Conservation (phyloP, 805 yeast species). For the Lachancea dasiensis region DNA sequence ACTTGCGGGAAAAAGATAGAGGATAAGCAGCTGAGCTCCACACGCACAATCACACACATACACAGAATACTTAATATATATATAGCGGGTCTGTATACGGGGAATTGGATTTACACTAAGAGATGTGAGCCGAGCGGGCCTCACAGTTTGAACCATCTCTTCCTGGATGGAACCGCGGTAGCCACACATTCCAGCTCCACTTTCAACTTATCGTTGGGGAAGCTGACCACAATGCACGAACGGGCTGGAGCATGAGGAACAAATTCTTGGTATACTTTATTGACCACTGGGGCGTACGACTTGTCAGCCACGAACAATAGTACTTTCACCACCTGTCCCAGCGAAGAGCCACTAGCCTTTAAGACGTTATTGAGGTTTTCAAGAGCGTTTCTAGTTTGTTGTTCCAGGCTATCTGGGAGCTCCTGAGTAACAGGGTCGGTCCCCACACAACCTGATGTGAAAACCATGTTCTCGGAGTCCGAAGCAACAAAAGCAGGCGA, state of each 20-base stretch:
- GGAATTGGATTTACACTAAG: not conserved
- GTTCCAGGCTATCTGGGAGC: slow-evolving; percentile 38
- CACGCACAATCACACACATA: not conserved
- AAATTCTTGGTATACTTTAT: slow-evolving; percentile 41
- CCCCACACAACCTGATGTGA: slow-evolving; percentile 47
- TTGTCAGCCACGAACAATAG: slow-evolving; percentile 43
- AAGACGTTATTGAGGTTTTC: slow-evolving; percentile 39
- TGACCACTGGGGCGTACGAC: slow-evolving; percentile 38
- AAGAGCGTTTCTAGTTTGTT: slow-evolving; percentile 42
- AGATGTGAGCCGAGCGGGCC: not conserved
- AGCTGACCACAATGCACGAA: slow-evolving; percentile 43
- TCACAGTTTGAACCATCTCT: slow-evolving; percentile 14
- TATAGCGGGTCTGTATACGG: slow-evolving; percentile 9
- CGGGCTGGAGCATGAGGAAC: slow-evolving; percentile 49
- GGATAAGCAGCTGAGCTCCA: not conserved
- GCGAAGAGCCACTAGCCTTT: slow-evolving; percentile 40
- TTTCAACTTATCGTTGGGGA: slow-evolving; percentile 36
- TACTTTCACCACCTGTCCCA: slow-evolving; percentile 44
- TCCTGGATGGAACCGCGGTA: slow-evolving; percentile 7
- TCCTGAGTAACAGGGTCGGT: slow-evolving; percentile 36
- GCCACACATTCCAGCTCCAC: slow-evolving; percentile 51
- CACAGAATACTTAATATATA: slow-evolving; percentile 1
- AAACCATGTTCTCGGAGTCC: slow-evolving; percentile 38
- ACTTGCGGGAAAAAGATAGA: slow-evolving; percentile 10
- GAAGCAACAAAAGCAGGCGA: slow-evolving; percentile 36